phyloP scores from a whole-genome alignment of 805 yeast species.

The Kockiozyma suomiensis region DNA sequence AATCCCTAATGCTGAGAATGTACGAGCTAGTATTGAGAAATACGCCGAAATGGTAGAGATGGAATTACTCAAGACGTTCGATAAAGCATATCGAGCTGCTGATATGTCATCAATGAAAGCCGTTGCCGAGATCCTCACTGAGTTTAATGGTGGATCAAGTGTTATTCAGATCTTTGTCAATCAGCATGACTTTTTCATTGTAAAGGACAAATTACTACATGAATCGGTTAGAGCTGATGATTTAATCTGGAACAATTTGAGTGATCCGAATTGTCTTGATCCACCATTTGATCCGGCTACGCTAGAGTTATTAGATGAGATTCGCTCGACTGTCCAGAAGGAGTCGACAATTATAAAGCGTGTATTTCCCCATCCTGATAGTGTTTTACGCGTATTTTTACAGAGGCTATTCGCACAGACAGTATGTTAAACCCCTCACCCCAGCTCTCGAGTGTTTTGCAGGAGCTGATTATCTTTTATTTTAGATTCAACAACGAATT shows the following conservation, averaged over 20 bases:
- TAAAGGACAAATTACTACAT: conserved; percentile 49
- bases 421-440: too few species aligned
- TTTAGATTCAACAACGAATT: conserved; percentile 44
- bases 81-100: conserved; percentile 68
- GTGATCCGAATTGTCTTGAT: conserved; percentile 59
- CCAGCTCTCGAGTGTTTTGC: too few species aligned
- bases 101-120: conserved; percentile 67
- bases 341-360: conserved; percentile 74
- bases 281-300: conserved; percentile 57
- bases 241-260: conserved; percentile 56
- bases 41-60: conserved; percentile 79
- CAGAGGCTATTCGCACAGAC: conserved; percentile 79
- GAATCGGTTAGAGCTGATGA: conserved; percentile 40
- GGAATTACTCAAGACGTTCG: conserved; percentile 67
- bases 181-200: conserved; percentile 71
- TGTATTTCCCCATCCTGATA: conserved; percentile 69
- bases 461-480: too few species aligned
- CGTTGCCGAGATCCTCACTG: conserved; percentile 66
- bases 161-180: conserved; percentile 81
- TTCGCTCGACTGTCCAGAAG: conserved; percentile 60
- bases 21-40: conserved; percentile 57
- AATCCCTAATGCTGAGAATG: conserved; percentile 35
- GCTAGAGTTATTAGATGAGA: conserved; percentile 55
- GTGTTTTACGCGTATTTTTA: conserved; percentile 68
- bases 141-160: conserved; percentile 81